Conservation (phyloP, 2,329 filamentous ascomycete genomes). For the Sclerotinia borealis region DNA sequence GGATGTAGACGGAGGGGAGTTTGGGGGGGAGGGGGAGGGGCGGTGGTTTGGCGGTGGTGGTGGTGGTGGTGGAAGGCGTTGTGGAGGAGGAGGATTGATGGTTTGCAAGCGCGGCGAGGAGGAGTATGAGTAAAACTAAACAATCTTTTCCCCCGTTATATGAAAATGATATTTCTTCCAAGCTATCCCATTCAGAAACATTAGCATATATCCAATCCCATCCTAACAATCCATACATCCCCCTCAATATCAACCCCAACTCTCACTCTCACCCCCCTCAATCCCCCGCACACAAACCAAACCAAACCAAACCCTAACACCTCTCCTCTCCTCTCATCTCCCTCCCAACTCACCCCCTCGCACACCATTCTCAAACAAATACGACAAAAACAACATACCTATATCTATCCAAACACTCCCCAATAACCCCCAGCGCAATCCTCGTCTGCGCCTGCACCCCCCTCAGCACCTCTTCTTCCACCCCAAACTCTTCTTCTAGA, state of each 20-base stretch:
- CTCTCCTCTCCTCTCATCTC: no score
- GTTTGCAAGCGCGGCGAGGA: conserved; percentile 48
- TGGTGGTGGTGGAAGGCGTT: conserved; percentile 74
- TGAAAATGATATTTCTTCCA: conserved; percentile 76
- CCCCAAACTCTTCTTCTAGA: conserved; percentile 23
- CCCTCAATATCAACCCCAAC: no score
- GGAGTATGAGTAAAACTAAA: conserved; percentile 82
- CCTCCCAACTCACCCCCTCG: no score
- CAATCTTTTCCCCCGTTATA: conserved; percentile 99
- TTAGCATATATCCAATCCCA: background rate
- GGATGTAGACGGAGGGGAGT: conserved; percentile 83
- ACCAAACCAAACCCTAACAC: no score
- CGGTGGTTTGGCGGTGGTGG: conserved; percentile 51
- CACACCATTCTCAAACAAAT: no score
- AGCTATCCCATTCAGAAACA: conserved; percentile 41
- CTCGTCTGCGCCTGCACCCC: conserved; percentile 66
- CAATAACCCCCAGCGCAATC: conserved; percentile 65
- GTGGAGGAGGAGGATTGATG: conserved; percentile 33
- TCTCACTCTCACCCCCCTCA: no score
- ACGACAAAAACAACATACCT: conserved; percentile 53
- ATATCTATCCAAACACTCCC: conserved; percentile 69
- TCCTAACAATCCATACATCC: conserved; percentile 5
- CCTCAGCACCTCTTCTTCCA: conserved; percentile 23
- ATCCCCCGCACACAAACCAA: background rate
- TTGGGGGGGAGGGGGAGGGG: conserved; percentile 32